Conservation (phyloP, 768 basidiomycete genomes). For the Tulasnella sp. region DNA sequence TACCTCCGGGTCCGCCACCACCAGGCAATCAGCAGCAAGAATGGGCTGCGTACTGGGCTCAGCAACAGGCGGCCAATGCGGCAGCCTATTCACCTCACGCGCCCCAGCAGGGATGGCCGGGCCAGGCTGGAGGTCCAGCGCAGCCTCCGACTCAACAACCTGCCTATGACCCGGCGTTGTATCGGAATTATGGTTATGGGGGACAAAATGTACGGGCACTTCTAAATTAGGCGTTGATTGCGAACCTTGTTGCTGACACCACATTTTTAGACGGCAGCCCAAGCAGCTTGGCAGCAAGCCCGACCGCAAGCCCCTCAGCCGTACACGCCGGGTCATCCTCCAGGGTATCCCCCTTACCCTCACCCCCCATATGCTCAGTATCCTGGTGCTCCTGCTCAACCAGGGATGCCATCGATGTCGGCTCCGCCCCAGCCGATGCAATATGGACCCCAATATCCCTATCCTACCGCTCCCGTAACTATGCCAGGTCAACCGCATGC, state of each 20-base stretch:
- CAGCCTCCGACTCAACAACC: conserved; percentile 52
- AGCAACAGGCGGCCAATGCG: conserved; percentile 47
- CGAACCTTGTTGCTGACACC: conserved; percentile 26
- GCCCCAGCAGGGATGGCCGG: conserved; percentile 38
- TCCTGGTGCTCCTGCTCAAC: conserved; percentile 30
- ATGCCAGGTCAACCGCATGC: conserved; percentile 14
- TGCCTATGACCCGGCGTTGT: conserved; percentile 76
- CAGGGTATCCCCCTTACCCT: conserved; percentile 56
- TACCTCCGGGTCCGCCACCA: conserved; percentile 25
- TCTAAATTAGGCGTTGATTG: conserved; percentile 45
- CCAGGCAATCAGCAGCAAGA: conserved; percentile 48
- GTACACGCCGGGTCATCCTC: conserved; percentile 37
- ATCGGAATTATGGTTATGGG: conserved; percentile 90
- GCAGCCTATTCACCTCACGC: conserved; percentile 41
- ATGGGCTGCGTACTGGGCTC: conserved; percentile 74
- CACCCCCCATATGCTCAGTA: conserved; percentile 36
- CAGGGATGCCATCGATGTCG: conserved; percentile 25
- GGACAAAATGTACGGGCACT: conserved; percentile 40
- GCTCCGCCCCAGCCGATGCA: conserved; percentile 27
- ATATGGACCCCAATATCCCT: conserved; percentile 27
- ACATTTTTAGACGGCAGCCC: conserved; percentile 25
- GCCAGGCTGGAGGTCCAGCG: conserved; percentile 60
- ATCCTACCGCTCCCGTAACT: not conserved
- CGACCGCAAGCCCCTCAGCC: conserved; percentile 55
- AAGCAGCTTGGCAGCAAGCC: conserved; percentile 42